These are phyloP conservation scores for Jackrogersella multiformis DNA, from an alignment of 495 filamentous ascomycete species.

Conservation along the genomic window DNA sequence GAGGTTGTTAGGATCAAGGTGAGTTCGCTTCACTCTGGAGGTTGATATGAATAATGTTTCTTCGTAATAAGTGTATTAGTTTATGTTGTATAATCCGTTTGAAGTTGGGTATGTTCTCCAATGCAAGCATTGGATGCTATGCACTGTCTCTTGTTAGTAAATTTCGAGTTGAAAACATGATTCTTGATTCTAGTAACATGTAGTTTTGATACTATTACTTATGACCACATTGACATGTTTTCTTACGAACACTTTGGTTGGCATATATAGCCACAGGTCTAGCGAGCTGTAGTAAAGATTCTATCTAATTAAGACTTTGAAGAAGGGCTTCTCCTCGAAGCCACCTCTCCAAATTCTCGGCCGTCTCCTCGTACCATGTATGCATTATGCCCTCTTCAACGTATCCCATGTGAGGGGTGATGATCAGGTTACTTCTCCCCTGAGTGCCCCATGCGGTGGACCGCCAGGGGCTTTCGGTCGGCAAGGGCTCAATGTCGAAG, in stretches of 20 bases:
- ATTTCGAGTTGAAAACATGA: no score
- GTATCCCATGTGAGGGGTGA: conserved; percentile 78
- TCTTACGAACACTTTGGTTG: not conserved
- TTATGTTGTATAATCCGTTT: no score
- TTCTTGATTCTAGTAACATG: no score
- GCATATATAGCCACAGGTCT: not conserved
- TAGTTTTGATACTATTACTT: no score
- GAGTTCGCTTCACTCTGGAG: no score
- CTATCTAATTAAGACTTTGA: conserved; percentile 33
- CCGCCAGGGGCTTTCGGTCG: conserved; percentile 68
- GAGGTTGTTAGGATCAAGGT: no score
- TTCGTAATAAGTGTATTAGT: no score
- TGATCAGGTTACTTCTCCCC: conserved; percentile 66
- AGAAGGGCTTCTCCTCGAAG: conserved; percentile 62
- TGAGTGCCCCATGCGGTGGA: conserved; percentile 63
- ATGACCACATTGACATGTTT: no score
- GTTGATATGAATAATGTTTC: no score
- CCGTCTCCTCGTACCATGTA: conserved; percentile 71
- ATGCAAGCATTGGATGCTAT: no score
- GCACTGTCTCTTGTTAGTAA: no score
- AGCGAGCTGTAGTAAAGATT: not conserved
- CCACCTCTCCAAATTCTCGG: conserved; percentile 69
- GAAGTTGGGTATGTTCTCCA: no score
- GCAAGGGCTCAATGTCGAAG: conserved; percentile 72
- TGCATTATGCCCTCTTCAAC: conserved; percentile 68